Base-by-base conservation (phyloP, 1,284 basidiomycete species). In the Fomitopsis palustris region DNA sequence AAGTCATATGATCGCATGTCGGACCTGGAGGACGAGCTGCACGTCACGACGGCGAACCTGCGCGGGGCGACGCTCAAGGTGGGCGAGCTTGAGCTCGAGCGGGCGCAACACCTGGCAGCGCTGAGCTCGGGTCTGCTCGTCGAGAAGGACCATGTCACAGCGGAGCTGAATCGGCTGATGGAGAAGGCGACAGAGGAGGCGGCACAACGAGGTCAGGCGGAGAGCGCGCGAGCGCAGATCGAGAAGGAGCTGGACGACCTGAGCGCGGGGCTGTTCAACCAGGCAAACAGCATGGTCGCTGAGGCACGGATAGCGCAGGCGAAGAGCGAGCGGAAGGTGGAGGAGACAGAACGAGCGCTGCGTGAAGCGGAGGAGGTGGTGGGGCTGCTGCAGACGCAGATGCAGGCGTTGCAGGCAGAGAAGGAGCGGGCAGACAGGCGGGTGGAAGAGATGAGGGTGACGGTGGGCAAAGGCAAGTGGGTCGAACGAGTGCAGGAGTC, bases 101-200 rank as follows among this genome's bases (percentile, higher is more conserved):
- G 90, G 16, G 84, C 86, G 2, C 85, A 89, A 65, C 90, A 93
- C 69, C 81, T 95, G 1, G 83, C 88, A 3, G 88, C 91, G 9
- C 77, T 95, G 58, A 89, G 92, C 70, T 92, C 93, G 0, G 96
- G 96, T 7, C 75, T 98, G 33, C 80, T 98, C 45, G 96, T 99
- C 25, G 96, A 99, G 75, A 89, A 94, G 72, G 80, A 85, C 31
- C 90, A 96, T 73, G 95, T 99, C 61, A 94, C 92, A 19, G 75
- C 86, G 8, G 97, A 99, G 76, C 89, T 99, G 69, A 96, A 89
- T 66, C 85, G 94, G 31, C 80, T 99, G 64, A 98, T 98, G 86
- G 93, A 96, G 66, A 90, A 89, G 55, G 89, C 96, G 21, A 93
- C 95, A 14, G 95, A 97, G 68, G 96, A 98, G 75, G 95, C 96